Conservation (phyloP, 106 monocot species). For the Dioscorea alata region DNA sequence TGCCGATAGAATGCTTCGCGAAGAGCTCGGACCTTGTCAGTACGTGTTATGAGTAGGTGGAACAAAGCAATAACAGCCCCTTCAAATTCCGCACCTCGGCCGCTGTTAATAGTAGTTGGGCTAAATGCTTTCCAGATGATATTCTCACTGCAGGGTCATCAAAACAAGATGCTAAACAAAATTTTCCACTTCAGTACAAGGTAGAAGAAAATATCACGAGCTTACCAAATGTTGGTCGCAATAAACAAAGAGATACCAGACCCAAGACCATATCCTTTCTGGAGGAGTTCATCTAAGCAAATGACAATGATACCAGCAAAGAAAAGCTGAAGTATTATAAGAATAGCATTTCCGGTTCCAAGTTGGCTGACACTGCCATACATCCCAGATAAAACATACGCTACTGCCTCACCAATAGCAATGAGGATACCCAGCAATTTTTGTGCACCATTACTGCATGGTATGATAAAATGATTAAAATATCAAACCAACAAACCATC, state of each 20-base stretch:
- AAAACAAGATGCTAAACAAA: not conserved
- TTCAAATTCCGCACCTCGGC: constrained; percentile 45
- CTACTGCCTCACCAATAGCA: constrained; percentile 62
- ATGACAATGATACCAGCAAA: constrained; percentile 75
- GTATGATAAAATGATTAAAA: not conserved
- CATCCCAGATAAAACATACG: constrained; percentile 70
- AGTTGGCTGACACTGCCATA: constrained; percentile 41
- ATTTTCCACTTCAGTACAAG: too few relatives aligned
- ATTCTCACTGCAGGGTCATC: constrained; percentile 25
- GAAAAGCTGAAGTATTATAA: constrained; percentile 39
- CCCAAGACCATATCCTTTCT: constrained; percentile 70
- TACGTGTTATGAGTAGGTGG: constrained; percentile 42
- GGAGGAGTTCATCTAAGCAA: constrained; percentile 58
- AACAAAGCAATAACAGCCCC: constrained; percentile 49
- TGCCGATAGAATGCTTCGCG: constrained; percentile 42
- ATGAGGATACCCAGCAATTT: constrained; percentile 61
- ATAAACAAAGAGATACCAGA: constrained; percentile 34
- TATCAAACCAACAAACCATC: not conserved
- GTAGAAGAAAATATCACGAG: not conserved
- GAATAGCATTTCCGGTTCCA: constrained; percentile 32
- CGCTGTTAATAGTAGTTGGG: constrained; percentile 43
- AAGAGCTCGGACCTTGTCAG: constrained; percentile 38
- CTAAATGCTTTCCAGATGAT: constrained; percentile 47
- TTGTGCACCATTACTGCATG: constrained; percentile 58
- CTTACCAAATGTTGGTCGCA: constrained; percentile 31